phyloP scores from a whole-genome alignment of 2,329 filamentous ascomycete genomes.

The Trichoderma arundinaceum region DNA sequence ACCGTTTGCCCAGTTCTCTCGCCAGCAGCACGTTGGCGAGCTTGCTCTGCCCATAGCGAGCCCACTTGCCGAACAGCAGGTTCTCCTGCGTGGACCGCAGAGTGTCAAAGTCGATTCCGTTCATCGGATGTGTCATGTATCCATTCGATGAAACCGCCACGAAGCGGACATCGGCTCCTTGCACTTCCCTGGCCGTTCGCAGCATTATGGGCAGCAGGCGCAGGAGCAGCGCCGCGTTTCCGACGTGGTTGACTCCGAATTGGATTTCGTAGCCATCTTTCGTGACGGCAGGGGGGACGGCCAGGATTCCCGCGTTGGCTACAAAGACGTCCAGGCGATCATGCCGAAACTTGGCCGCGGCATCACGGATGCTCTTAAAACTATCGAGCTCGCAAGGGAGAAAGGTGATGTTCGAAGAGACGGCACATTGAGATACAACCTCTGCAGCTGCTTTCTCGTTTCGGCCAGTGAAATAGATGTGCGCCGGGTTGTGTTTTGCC shows the following conservation, averaged over 20 bases:
- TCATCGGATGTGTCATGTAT: constrained; percentile 38
- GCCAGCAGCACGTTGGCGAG: constrained; percentile 42
- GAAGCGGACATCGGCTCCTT: constrained; percentile 39
- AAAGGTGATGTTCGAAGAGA: constrained; percentile 51
- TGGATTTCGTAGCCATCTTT: constrained; percentile 56
- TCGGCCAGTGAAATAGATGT: constrained; percentile 42
- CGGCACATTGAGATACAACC: constrained; percentile 42
- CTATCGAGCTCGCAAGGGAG: constrained; percentile 36
- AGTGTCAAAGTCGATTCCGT: constrained; percentile 41
- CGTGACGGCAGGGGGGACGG: constrained; percentile 44
- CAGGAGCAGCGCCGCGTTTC: constrained; percentile 53
- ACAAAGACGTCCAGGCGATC: constrained; percentile 52
- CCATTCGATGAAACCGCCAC: constrained; percentile 39
- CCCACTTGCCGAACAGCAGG: constrained; percentile 33
- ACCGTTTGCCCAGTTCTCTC: constrained; percentile 38
- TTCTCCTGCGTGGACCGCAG: constrained; percentile 37
- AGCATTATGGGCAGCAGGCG: constrained; percentile 44
- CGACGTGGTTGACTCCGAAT: constrained; percentile 57
- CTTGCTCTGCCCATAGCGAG: constrained; percentile 43
- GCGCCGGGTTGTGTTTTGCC: constrained; percentile 34
- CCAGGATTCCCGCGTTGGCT: constrained; percentile 55
- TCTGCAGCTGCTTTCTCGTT: constrained; percentile 42
- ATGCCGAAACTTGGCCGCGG: constrained; percentile 47
- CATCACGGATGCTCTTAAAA: constrained; percentile 44
- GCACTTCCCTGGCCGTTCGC: constrained; percentile 37